Base-by-base conservation (phyloP, 345 rosid genomes). In the Bruguiera sexangula region DNA sequence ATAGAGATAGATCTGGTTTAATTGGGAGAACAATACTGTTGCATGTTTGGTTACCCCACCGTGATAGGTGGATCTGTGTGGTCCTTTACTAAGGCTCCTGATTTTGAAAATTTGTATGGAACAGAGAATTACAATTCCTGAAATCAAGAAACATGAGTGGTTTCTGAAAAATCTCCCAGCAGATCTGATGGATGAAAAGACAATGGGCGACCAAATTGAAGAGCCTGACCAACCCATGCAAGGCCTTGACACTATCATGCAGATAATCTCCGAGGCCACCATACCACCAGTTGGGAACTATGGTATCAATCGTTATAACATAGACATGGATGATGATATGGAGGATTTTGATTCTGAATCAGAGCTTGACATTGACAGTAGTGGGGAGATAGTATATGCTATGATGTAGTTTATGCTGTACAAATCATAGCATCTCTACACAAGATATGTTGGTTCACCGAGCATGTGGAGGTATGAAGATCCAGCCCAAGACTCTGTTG, bases 181-280 rank as follows among this genome's bases (percentile, higher is more conserved):
- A 7, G 80, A 77, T 53, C 63, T 77, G 27, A 68, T 59, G 80
- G 80, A 77, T 57, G 80, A 77, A 52, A 72, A 22, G 30, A 77
- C 76, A 8, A 58, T 77, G 67, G 76, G 76, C 27, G 68, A 64
- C 70, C 80, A 72, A 4, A 68, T 72, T 29, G 80, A 67, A 68
- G 80, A 77, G 63, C 62, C 80, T 20, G 80, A 76, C 30, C 80
- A 76, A 43, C 80, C 80, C 37, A 63, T 63, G 69, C 80, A 76
- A 68, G 67, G 73, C 52, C 6, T 68, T 39, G 80, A 76, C 59
- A 32, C 66, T 8, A 72, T 76, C 3, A 76, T 76, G 80, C 80
- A 76, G 73, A 76, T 72, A 67, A 72, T 76, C 21, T 71, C 73
- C 1, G 80, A 76, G 66, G 80, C 80, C 27, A 76, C 80, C 8